Evolutionary conservation across 2,329 filamentous ascomycete genomes (phyloP), one percentile per base, ranked within the genome.

Genomic region (Didymella exigua): DNA sequence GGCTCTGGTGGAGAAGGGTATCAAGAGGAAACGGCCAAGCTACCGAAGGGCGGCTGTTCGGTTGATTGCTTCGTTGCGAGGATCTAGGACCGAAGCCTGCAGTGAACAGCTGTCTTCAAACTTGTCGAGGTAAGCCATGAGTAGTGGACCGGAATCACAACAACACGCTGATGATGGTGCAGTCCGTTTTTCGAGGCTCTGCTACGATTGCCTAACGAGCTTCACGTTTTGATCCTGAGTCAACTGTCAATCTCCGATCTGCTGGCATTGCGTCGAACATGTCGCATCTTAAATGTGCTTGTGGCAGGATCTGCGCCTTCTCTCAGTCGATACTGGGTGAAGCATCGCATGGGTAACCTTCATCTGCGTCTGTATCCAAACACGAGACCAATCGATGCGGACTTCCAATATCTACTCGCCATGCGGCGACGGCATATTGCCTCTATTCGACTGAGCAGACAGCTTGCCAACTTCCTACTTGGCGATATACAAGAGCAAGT

Each of bases 391-490:
- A 63, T 59, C 37, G 65, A 67, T 30, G 70, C 70, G 10, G 61
- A 73, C 49, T 66, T 75, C 38, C 62, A 66, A 0, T 75, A 74
- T 51, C 60, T 75, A 11, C 60, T 74, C 16, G 66, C 66, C 9
- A 72, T 75, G 69, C 56, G 71, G 42, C 61, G 71, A 41, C 65
- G 71, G 26, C 71, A 74, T 48, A 74, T 74, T 21, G 70, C 71
- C 13, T 71, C 72, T 11, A 65, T 73, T 14, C 65, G 71, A 30
- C 61, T 75, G 41, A 74, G 71, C 18, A 65, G 69, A 43, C 63
- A 71, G 44, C 65, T 75, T 44, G 67, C 67, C 46, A 62, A 72
- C 49, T 68, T 69, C 48, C 63, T 75, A 4, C 58, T 71, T 18
- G 63, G 66, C 37, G 70, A 73, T 47, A 63, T 66, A 13, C 54